phyloP scores from a whole-genome alignment of 2,329 filamentous ascomycete genomes.

The Arthrinium phaeospermum region DNA sequence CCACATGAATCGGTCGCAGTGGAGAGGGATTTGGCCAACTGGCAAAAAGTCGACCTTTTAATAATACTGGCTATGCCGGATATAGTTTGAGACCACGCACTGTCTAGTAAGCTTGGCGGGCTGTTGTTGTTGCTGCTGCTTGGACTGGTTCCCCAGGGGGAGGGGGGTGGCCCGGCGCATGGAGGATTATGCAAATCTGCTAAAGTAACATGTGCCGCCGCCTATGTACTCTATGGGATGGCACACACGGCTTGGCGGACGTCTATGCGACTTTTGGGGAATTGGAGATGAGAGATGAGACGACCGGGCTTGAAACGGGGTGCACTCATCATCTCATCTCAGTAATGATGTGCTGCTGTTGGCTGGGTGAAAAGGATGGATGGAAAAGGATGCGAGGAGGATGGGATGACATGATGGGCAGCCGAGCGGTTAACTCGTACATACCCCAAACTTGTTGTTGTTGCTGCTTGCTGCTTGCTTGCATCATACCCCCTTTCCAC shows the following conservation, averaged over 20 bases:
- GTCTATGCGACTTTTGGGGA: neutral
- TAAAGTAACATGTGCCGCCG: too few relatives aligned
- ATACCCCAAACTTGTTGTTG: neutral
- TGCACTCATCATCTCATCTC: neutral
- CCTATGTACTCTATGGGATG: neutral
- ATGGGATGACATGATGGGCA: neutral
- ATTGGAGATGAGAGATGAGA: constrained; percentile 7
- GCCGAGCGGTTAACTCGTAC: neutral
- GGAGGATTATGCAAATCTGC: neutral
- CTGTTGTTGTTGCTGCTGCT: neutral
- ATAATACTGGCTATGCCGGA: neutral
- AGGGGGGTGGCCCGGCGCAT: neutral
- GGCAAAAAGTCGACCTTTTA: neutral
- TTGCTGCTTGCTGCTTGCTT: neutral
- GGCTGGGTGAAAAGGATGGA: neutral
- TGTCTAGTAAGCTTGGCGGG: constrained; percentile 4
- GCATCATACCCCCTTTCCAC: neutral
- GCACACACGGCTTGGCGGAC: neutral
- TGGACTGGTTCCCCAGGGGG: neutral
- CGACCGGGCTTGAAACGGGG: neutral
- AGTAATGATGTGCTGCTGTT: neutral
- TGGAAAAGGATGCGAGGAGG: neutral
- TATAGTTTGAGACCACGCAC: constrained; percentile 15
- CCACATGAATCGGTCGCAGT: neutral
- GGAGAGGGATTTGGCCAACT: neutral